Conservation (phyloP, 495 filamentous ascomycete species). For the Aspergillus egyptiacus region DNA sequence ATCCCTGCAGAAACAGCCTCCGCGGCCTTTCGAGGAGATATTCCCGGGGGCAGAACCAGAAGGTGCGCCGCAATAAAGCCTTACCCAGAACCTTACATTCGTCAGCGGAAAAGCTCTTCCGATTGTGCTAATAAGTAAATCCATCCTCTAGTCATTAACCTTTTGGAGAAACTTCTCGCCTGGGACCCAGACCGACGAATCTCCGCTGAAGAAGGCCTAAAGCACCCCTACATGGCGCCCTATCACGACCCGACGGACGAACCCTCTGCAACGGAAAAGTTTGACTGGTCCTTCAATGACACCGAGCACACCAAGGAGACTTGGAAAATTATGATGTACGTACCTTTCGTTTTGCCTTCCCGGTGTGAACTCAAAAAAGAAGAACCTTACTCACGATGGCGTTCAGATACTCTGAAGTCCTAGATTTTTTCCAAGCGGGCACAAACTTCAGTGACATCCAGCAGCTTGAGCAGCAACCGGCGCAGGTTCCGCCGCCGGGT, state of each 20-base stretch:
- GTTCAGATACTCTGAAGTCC: conserved; percentile 92
- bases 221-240: conserved; percentile 85
- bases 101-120: background rate
- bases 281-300: conserved; percentile 99
- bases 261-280: conserved; percentile 88
- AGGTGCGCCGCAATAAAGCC: conserved; percentile 46
- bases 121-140: background rate
- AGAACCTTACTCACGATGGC: conserved; percentile 5
- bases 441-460: background rate
- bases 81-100: background rate
- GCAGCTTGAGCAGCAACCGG: background rate
- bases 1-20: conserved; percentile 82
- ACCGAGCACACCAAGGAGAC: conserved; percentile 93
- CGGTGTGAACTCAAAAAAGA: background rate
- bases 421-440: conserved; percentile 92
- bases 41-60: conserved; percentile 87
- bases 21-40: conserved; percentile 77
- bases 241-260: conserved; percentile 98
- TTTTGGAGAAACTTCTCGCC: conserved; percentile 93
- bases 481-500: background rate
- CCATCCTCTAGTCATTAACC: conserved; percentile 64
- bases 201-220: conserved; percentile 72
- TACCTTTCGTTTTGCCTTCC: background rate
- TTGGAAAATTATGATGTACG: conserved; percentile 99
- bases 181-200: conserved; percentile 92